Percentiles rank a stretch among this genome's conserved stretches.
Evolutionary conservation across 2,329 filamentous ascomycete species (phyloP).

Genomic region (Corynespora cassiicola): DNA sequence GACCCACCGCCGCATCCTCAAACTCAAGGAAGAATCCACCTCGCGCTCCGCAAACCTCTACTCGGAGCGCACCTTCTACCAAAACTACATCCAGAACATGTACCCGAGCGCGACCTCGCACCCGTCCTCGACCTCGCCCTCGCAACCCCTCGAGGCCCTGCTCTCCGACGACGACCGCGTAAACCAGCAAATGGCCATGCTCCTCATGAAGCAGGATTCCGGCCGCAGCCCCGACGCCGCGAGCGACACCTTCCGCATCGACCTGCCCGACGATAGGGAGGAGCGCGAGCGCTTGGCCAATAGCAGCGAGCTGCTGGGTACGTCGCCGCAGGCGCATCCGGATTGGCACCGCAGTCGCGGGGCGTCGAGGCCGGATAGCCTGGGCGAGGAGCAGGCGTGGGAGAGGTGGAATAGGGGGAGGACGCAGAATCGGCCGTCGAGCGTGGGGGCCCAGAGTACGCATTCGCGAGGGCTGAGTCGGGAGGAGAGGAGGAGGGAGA

Average conservation of each 20-base stretch:
- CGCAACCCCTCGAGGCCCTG: conserved; percentile 27
- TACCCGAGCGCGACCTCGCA: conserved; percentile 51
- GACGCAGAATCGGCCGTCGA: conserved; percentile 30
- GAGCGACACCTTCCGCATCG: conserved; percentile 52
- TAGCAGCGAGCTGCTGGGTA: conserved; percentile 40
- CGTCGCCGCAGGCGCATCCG: conserved; percentile 26
- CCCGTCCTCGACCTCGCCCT: conserved; percentile 28
- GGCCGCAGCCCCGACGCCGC: conserved; percentile 40
- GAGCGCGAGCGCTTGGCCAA: conserved; percentile 28
- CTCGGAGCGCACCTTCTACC: conserved; percentile 50
- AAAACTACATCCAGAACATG: conserved; percentile 55
- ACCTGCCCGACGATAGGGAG: conserved; percentile 43
- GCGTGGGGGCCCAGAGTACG: conserved; percentile 27
- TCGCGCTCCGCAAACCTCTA: conserved; percentile 31
- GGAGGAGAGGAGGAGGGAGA: conserved; percentile 49
- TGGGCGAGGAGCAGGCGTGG: conserved; percentile 37
- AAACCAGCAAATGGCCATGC: conserved; percentile 58
- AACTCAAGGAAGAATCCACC: conserved; percentile 28
- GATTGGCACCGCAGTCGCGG: conserved; percentile 29
- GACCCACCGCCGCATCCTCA: conserved; percentile 49
- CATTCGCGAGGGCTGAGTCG: conserved; percentile 44
- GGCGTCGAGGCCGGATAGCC: conserved; percentile 33
- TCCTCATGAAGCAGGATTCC: conserved; percentile 47
- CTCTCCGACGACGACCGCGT: conserved; percentile 57
- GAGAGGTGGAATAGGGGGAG: conserved; percentile 37